A percentile compares a stretch with the other conserved stretches of the same genome.
phyloP scores from a whole-genome alignment of 768 basidiomycete genomes.

The Leccinum imitatum region DNA sequence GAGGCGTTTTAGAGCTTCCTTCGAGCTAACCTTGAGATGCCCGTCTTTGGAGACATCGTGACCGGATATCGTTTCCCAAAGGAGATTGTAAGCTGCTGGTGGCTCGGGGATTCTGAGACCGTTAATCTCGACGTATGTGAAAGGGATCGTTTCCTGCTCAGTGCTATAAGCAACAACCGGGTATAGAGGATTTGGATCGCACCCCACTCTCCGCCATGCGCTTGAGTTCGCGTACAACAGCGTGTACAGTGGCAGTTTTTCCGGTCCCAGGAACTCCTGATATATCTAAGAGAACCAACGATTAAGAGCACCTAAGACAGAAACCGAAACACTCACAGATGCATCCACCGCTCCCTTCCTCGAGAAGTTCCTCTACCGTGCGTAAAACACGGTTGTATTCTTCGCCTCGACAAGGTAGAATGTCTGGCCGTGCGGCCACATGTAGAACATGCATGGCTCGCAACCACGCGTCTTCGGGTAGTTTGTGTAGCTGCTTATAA shows the following conservation, averaged over 20 bases:
- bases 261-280: conserved; percentile 99
- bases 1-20: conserved; percentile 79
- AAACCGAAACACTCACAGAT: conserved; percentile 60
- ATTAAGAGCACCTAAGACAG: conserved; percentile 1
- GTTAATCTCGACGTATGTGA: conserved; percentile 97
- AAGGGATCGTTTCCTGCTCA: conserved; percentile 83
- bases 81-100: conserved; percentile 82
- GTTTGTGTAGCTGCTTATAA: conserved; percentile 43
- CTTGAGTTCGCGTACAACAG: conserved; percentile 86
- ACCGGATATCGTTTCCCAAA: conserved; percentile 93
- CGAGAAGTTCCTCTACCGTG: conserved; percentile 80
- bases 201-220: conserved; percentile 83
- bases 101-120: conserved; percentile 93
- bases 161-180: background rate
- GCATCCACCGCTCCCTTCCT: conserved; percentile 93
- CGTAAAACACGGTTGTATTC: conserved; percentile 78
- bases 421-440: conserved; percentile 89
- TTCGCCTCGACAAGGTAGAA: conserved; percentile 83
- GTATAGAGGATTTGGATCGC: conserved; percentile 23
- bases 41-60: conserved; percentile 64
- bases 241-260: conserved; percentile 97
- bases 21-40: conserved; percentile 65
- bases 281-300: conserved; percentile 59
- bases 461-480: conserved; percentile 78
- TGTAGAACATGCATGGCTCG: conserved; percentile 90